These are phyloP conservation scores for Rhododendron kiyosumense DNA, from an alignment of 148 eudicot genomes.

Conservation along the genomic window DNA sequence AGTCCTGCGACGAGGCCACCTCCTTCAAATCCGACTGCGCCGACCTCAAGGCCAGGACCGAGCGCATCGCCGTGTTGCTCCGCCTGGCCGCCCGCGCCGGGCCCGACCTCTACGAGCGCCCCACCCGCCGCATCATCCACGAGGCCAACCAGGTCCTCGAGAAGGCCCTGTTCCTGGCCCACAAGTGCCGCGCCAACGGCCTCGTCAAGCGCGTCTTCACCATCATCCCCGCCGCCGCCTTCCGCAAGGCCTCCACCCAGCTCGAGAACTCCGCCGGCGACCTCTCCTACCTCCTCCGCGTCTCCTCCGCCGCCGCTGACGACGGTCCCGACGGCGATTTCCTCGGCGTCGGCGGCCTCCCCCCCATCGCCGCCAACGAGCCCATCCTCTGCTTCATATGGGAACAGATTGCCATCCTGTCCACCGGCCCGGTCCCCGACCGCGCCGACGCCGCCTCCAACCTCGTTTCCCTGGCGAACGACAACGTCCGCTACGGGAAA, in stretches of 20 bases:
- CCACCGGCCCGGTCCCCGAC: neutral
- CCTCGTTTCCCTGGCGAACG: conserved; percentile 4
- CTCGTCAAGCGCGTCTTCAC: conserved; percentile 3
- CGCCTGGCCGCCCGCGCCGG: conserved; percentile 13
- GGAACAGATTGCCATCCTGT: conserved; percentile 5
- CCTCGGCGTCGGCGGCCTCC: neutral
- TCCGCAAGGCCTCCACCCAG: neutral
- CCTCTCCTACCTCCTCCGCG: conserved; percentile 9
- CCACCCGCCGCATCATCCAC: conserved; percentile 14
- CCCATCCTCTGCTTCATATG: conserved; percentile 14
- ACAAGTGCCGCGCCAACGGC: neutral
- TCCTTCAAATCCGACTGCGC: conserved; percentile 3
- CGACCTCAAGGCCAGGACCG: conserved; percentile 3
- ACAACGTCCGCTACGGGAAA: conserved; percentile 10
- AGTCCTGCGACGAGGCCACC: conserved; percentile 4
- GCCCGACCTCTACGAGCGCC: conserved; percentile 12
- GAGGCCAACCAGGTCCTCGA: conserved; percentile 7
- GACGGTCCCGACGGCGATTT: neutral
- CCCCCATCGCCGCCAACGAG: conserved; percentile 15
- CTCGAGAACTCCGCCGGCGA: conserved; percentile 14
- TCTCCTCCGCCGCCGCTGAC: neutral
- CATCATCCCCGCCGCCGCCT: conserved; percentile 2
- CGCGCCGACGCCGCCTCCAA: conserved; percentile 3
- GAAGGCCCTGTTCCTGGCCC: neutral
- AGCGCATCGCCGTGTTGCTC: neutral